Percentiles rank a stretch among this genome's conserved stretches.
These are phyloP conservation scores for Kentomonas sorsogonicus DNA, from an alignment of 208 protist species.

Conservation along the genomic window DNA sequence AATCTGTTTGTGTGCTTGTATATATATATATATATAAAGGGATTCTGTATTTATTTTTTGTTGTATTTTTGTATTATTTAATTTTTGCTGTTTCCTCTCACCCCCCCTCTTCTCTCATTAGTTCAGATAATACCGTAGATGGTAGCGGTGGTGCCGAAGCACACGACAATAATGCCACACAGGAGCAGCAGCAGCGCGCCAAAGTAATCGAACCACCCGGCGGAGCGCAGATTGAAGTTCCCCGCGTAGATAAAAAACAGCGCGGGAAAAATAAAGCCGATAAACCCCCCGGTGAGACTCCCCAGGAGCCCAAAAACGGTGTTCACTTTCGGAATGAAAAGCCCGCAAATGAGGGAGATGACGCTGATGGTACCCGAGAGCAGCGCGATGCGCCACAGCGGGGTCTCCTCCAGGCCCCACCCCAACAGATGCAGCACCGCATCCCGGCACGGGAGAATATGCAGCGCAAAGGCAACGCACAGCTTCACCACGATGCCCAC, in stretches of 20 bases:
- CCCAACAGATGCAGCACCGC: slow-evolving; percentile 46
- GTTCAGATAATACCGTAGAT: slow-evolving; percentile 40
- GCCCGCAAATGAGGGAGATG: slow-evolving; percentile 39
- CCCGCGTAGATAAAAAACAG: slow-evolving; percentile 73
- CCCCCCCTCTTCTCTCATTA: background rate
- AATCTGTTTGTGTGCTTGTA: no score
- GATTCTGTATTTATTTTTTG: no score
- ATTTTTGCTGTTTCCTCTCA: background rate
- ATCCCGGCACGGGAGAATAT: slow-evolving; percentile 63
- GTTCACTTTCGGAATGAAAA: slow-evolving; percentile 75
- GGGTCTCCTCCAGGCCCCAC: slow-evolving; percentile 46
- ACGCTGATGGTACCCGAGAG: slow-evolving; percentile 29
- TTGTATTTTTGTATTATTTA: background rate
- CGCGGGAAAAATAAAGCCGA: slow-evolving; percentile 71
- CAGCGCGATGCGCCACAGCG: slow-evolving; percentile 39
- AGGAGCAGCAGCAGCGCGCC: slow-evolving; percentile 34
- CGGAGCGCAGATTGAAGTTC: slow-evolving; percentile 25
- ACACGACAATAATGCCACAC: slow-evolving; percentile 37
- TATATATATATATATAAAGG: no score
- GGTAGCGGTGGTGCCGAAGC: slow-evolving; percentile 54
- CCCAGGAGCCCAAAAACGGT: slow-evolving; percentile 69
- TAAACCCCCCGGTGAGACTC: slow-evolving; percentile 44
- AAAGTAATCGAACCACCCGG: slow-evolving; percentile 35
- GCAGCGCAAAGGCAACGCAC: slow-evolving; percentile 66
- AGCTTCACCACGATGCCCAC: slow-evolving; percentile 60